Evolutionary conservation across 2,329 filamentous ascomycete species (phyloP).

Genomic region (Phyllosticta citrichinensis): DNA sequence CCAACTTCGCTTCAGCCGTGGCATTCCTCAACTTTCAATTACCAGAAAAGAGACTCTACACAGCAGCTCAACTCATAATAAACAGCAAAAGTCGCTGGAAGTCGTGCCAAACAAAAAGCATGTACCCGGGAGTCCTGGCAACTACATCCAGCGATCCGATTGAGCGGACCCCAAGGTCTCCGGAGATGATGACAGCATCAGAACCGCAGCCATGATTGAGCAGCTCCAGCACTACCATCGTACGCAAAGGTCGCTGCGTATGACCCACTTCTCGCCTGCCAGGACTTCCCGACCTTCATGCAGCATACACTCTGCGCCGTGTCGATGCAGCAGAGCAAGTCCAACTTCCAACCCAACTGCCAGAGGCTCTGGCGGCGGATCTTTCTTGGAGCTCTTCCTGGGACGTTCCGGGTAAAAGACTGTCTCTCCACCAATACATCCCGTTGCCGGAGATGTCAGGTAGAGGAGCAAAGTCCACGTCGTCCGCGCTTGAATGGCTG

Average conservation of each 20-base stretch:
- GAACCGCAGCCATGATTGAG: not conserved
- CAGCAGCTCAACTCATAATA: too few species aligned
- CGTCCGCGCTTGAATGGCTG: slow-evolving; percentile 49
- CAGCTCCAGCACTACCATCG: slow-evolving; percentile 30
- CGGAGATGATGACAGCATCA: not conserved
- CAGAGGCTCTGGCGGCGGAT: slow-evolving; percentile 49
- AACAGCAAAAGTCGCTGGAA: too few species aligned
- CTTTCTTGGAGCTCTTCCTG: slow-evolving; percentile 33
- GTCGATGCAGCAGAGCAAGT: slow-evolving; percentile 75
- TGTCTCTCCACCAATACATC: slow-evolving; percentile 77
- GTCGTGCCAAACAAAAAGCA: too few species aligned
- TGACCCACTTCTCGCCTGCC: slow-evolving; percentile 81
- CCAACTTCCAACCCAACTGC: slow-evolving; percentile 70
- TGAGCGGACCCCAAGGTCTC: not conserved
- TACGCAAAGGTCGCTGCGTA: slow-evolving; percentile 73
- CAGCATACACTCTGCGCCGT: slow-evolving; percentile 80
- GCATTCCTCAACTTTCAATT: too few species aligned
- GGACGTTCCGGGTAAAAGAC: slow-evolving; percentile 73
- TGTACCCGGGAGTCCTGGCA: too few species aligned
- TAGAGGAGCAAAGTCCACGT: slow-evolving; percentile 91
- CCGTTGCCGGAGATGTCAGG: slow-evolving; percentile 63
- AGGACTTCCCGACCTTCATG: slow-evolving; percentile 77
- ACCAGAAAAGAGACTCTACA: too few species aligned
- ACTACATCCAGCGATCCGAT: too few species aligned
- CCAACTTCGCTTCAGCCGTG: too few species aligned